Percentiles rank a stretch among this genome's conserved stretches.
Conservation (phyloP, 257 asterid species). For the Solanum bulbocastanum region DNA sequence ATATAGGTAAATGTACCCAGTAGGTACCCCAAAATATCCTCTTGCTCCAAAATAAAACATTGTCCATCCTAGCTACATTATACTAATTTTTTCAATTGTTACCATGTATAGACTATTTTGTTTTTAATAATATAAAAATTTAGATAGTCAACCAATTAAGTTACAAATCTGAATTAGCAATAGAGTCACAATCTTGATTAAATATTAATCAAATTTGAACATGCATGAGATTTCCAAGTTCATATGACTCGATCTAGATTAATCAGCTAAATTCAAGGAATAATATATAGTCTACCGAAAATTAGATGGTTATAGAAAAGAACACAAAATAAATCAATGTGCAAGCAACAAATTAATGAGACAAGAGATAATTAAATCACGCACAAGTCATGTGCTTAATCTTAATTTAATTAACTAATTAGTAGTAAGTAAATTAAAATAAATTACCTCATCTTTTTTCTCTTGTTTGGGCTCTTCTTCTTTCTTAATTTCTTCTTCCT, state of each 20-base stretch:
- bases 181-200: neutral
- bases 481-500: neutral
- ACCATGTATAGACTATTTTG: neutral
- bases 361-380: neutral
- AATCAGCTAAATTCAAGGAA: too few relatives aligned
- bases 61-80: neutral
- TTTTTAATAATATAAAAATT: too few relatives aligned
- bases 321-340: neutral
- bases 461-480: constrained; percentile 20
- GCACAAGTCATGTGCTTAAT: neutral
- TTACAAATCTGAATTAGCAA: too few relatives aligned
- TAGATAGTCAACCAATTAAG: neutral
- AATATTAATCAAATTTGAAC: neutral
- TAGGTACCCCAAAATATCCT: neutral
- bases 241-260: too few relatives aligned
- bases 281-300: neutral
- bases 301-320: neutral
- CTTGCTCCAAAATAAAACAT: neutral
- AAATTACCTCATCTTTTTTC: constrained; percentile 37
- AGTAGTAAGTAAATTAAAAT: neutral
- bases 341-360: neutral
- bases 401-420: neutral
- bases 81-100: neutral
- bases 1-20: too few relatives aligned
- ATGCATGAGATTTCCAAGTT: neutral